phyloP scores from a whole-genome alignment of 2,329 filamentous ascomycete genomes.

The Fonsecaea pedrosoi region DNA sequence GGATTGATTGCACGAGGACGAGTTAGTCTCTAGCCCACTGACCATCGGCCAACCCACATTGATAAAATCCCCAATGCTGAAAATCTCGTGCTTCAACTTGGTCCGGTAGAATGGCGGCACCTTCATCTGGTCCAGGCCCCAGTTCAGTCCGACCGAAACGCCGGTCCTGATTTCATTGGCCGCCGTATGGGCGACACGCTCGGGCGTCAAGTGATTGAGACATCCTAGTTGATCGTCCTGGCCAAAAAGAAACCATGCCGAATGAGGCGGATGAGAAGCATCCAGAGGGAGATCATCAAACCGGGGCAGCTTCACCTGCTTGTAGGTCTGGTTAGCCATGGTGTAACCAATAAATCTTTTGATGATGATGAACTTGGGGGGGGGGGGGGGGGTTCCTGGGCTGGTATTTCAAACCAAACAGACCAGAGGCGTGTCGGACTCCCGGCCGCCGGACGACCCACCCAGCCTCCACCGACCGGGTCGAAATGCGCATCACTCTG shows the following conservation, averaged over 20 bases:
- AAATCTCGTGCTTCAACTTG: constrained; percentile 18
- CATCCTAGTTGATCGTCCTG: constrained; percentile 59
- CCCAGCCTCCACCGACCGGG: too few relatives aligned
- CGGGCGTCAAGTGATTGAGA: constrained; percentile 60
- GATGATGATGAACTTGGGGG: too few relatives aligned
- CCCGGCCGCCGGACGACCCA: too few relatives aligned
- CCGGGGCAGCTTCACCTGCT: background rate
- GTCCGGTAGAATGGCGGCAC: constrained; percentile 21
- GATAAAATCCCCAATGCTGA: constrained; percentile 10
- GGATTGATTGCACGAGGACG: too few relatives aligned
- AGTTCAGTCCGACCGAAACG: constrained; percentile 18
- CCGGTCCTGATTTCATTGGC: constrained; percentile 37
- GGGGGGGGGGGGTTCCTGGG: too few relatives aligned
- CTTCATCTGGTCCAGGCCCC: constrained; percentile 20
- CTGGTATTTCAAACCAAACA: too few relatives aligned
- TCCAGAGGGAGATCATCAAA: constrained; percentile 54
- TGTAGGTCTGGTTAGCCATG: too few relatives aligned
- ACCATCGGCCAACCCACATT: constrained; percentile 2
- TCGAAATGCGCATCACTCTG: too few relatives aligned
- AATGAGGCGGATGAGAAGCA: constrained; percentile 48
- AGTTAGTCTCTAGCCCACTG: too few relatives aligned
- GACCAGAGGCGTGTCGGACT: too few relatives aligned
- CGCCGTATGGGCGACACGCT: constrained; percentile 48
- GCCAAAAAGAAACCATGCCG: constrained; percentile 63
- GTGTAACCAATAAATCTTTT: too few relatives aligned